These are phyloP conservation scores for Sporormia fimetaria DNA, from an alignment of 495 filamentous ascomycete species.

Conservation along the genomic window DNA sequence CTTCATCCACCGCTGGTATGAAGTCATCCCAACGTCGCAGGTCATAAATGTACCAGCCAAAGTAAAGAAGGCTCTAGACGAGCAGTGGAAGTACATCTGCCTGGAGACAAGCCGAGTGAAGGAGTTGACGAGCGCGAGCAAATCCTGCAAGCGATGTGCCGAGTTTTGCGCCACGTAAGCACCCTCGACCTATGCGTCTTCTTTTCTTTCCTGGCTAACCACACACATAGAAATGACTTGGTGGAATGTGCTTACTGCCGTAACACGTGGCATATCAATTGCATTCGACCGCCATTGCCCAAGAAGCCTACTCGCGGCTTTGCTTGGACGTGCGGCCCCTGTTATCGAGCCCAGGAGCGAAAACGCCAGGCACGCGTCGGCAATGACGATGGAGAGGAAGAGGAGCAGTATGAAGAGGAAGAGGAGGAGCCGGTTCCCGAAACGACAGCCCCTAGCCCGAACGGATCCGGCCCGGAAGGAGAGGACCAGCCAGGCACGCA, in stretches of 20 bases:
- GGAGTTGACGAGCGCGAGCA: conserved; percentile 92
- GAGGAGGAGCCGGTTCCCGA: conserved; percentile 61
- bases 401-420: conserved; percentile 43
- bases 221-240: conserved; percentile 61
- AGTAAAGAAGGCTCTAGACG: conserved; percentile 89
- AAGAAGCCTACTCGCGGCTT: conserved; percentile 98
- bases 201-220: background rate
- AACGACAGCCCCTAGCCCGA: conserved; percentile 36
- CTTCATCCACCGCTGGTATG: conserved; percentile 95
- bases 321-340: conserved; percentile 94
- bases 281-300: conserved; percentile 79
- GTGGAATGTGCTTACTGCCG: conserved; percentile 94
- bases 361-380: conserved; percentile 69
- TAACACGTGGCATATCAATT: conserved; percentile 97
- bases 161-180: conserved; percentile 82
- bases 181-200: conserved; percentile 2
- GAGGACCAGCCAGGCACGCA: conserved; percentile 61
- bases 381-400: conserved; percentile 67
- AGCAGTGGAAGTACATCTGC: conserved; percentile 89
- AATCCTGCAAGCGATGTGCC: conserved; percentile 84
- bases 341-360: conserved; percentile 84
- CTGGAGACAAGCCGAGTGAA: conserved; percentile 85
- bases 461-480: conserved; percentile 34
- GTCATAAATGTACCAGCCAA: conserved; percentile 93
- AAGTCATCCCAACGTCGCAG: conserved; percentile 80